These are phyloP conservation scores for Pseudogymnoascus sp. DNA, from an alignment of 2,329 filamentous ascomycete genomes.

Conservation along the genomic window DNA sequence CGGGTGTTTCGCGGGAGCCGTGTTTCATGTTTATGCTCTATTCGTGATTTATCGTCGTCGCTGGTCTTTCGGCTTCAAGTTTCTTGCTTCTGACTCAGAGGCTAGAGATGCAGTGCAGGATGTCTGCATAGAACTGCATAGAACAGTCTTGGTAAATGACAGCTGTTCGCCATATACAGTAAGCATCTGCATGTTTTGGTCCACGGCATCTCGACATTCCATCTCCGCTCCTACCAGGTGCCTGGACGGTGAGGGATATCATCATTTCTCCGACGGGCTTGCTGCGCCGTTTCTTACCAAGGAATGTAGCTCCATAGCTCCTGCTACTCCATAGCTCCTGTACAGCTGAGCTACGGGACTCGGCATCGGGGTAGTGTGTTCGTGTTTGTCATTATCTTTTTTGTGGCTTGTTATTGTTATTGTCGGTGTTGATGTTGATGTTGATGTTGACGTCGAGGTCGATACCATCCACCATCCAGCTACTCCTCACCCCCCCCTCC, in stretches of 20 bases:
- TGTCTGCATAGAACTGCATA: not conserved
- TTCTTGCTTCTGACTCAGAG: not conserved
- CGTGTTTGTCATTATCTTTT: not conserved
- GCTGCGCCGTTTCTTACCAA: slow-evolving; percentile 4
- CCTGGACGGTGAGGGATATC: slow-evolving; percentile 4
- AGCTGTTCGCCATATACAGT: not conserved
- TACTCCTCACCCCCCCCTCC: not conserved
- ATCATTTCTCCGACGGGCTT: slow-evolving; percentile 26
- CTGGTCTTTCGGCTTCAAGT: not conserved
- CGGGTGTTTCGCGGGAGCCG: not conserved
- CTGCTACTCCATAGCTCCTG: not conserved
- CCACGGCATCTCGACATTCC: not conserved
- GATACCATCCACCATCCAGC: not conserved
- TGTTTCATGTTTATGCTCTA: not conserved
- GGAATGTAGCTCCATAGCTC: not conserved
- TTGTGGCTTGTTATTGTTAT: not conserved
- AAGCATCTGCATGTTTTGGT: not conserved
- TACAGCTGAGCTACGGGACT: not conserved
- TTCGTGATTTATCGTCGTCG: not conserved
- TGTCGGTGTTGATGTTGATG: not conserved
- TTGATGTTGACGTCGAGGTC: not conserved
- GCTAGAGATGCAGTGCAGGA: not conserved
- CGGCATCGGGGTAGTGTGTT: not conserved
- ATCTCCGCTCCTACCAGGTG: not conserved
- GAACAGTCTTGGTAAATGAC: not conserved